Percentiles rank a stretch among this genome's conserved stretches.
Evolutionary conservation across 208 protist genomes (phyloP).

Genomic region (Leishmania guyanensis): DNA sequence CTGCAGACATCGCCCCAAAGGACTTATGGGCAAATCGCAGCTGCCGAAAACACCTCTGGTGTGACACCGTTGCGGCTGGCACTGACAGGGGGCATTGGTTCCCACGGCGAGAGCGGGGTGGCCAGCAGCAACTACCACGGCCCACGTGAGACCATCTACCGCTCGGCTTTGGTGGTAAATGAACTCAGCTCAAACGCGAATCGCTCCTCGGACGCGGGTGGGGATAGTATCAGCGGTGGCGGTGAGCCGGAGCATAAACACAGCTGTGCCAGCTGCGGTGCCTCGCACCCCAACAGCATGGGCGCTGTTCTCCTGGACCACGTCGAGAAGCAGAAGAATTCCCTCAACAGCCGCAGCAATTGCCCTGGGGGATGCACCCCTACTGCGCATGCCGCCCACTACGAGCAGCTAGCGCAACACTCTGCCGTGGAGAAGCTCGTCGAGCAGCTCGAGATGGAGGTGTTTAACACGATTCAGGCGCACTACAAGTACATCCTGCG

Average conservation of each 20-base stretch:
- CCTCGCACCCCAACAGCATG: slow-evolving; percentile 33
- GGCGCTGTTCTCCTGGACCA: slow-evolving; percentile 43
- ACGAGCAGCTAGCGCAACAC: slow-evolving; percentile 8
- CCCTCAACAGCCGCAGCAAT: slow-evolving; percentile 13
- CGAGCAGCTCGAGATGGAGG: slow-evolving; percentile 62
- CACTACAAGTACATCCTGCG: slow-evolving; percentile 92
- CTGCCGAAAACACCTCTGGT: slow-evolving; percentile 8
- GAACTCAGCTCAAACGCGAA: slow-evolving; percentile 39
- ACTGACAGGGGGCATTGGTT: slow-evolving; percentile 16
- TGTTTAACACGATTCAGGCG: slow-evolving; percentile 77
- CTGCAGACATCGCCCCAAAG: slow-evolving; percentile 20
- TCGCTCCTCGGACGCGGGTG: slow-evolving; percentile 14
- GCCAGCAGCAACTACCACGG: slow-evolving; percentile 20
- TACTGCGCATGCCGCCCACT: neutral
- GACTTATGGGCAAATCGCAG: slow-evolving; percentile 1
- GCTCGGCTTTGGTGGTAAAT: slow-evolving; percentile 62
- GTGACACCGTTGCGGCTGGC: slow-evolving; percentile 14
- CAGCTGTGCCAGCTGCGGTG: slow-evolving; percentile 1
- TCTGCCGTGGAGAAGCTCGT: slow-evolving; percentile 21
- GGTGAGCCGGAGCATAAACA: slow-evolving; percentile 10
- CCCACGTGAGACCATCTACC: slow-evolving; percentile 55
- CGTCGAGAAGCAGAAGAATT: slow-evolving; percentile 38
- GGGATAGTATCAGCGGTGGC: slow-evolving; percentile 3
- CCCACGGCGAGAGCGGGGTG: slow-evolving; percentile 6
- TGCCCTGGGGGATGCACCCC: neutral